Conservation (phyloP, 2,329 filamentous ascomycete species). For the Stromatinia cepivora region DNA sequence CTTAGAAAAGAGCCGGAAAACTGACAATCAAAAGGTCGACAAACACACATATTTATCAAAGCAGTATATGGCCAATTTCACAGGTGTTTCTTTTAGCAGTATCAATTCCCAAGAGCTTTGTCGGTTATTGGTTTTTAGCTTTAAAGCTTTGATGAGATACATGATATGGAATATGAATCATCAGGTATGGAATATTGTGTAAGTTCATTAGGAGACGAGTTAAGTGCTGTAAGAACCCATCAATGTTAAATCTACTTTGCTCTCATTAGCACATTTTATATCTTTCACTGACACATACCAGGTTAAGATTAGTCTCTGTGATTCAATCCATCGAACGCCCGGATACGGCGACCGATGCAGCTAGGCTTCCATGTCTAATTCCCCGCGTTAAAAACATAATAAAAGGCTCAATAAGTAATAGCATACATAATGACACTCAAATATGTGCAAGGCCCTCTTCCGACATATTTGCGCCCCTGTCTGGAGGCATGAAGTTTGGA, state of each 20-base stretch:
- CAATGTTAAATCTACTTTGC: not conserved
- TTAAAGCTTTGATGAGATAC: fast-evolving
- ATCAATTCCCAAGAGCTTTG: not conserved
- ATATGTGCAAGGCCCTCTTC: not conserved
- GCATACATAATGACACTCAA: not conserved
- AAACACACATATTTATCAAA: not conserved
- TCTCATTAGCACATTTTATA: no score
- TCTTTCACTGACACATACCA: not conserved
- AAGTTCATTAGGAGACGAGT: not conserved
- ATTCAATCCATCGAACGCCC: not conserved
- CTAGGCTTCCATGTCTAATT: not conserved
- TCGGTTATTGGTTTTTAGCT: not conserved
- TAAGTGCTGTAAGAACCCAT: not conserved
- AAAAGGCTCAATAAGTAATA: not conserved
- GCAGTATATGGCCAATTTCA: not conserved
- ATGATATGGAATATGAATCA: not conserved
- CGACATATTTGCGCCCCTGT: not conserved
- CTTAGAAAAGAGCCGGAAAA: no score
- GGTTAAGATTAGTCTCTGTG: not conserved
- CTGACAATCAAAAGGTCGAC: not conserved
- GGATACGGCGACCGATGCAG: fast-evolving
- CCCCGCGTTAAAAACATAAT: not conserved
- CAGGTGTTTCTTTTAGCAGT: not conserved
- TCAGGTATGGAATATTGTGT: not conserved
- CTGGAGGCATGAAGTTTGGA: not conserved